Percentiles rank a stretch among this genome's conserved stretches.
Evolutionary conservation across 805 yeast genomes (phyloP).

Genomic region (Isabelozyma gotoi): DNA sequence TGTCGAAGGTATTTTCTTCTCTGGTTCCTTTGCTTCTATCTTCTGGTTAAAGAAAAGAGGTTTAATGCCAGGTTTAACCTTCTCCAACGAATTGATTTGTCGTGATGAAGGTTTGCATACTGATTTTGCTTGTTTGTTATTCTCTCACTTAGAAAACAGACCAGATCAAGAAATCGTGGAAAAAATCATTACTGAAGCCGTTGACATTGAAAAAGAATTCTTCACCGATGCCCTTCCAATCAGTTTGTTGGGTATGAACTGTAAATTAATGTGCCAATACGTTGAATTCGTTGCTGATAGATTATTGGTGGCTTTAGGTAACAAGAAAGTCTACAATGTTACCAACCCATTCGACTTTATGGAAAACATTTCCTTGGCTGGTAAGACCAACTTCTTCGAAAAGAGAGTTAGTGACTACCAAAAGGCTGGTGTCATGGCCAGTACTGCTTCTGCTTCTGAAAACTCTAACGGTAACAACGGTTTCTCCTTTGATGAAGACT

Average conservation of each 20-base stretch:
- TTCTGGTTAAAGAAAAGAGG: conserved; percentile 99
- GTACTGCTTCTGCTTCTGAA: conserved; percentile 38
- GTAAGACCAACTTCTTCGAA: conserved; percentile 98
- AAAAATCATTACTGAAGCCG: conserved; percentile 92
- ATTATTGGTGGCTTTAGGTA: conserved; percentile 86
- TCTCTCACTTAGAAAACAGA: conserved; percentile 88
- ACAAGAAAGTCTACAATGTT: conserved; percentile 82
- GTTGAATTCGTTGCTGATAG: conserved; percentile 98
- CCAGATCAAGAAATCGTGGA: conserved; percentile 79
- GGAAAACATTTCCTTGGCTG: conserved; percentile 98
- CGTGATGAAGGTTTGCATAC: conserved; percentile 99
- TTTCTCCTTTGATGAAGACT: conserved; percentile 91
- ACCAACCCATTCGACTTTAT: conserved; percentile 96
- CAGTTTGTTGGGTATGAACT: conserved; percentile 92
- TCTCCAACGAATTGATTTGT: conserved; percentile 95
- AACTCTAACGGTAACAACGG: conserved; percentile 18
- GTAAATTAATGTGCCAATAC: conserved; percentile 92
- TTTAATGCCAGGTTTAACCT: conserved; percentile 97
- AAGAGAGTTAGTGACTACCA: conserved; percentile 98
- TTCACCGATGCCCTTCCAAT: conserved; percentile 95
- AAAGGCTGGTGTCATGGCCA: conserved; percentile 98
- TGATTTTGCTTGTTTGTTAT: conserved; percentile 94
- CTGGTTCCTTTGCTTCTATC: conserved; percentile 97
- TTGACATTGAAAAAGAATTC: conserved; percentile 88
- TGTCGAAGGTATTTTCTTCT: conserved; percentile 97